These are phyloP conservation scores for Ceratobasidium sp. DNA, from an alignment of 1,284 basidiomycete genomes.

Conservation along the genomic window DNA sequence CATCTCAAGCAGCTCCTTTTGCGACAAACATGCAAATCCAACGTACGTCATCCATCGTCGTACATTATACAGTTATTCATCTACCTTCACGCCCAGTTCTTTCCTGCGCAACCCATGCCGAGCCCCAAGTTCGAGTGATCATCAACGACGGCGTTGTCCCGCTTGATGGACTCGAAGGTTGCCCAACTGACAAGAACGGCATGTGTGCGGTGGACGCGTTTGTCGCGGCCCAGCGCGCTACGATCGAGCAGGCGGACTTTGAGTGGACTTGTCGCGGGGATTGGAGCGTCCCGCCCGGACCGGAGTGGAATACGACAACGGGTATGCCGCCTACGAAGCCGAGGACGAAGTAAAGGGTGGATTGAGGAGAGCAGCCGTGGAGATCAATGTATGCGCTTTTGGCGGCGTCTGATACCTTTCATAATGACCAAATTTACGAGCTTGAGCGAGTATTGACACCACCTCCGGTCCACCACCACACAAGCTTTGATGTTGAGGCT, in stretches of 20 bases:
- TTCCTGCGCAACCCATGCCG: constrained; percentile 62
- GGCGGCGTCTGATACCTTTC: too few species aligned
- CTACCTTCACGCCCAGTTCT: constrained; percentile 67
- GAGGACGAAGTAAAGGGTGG: background rate
- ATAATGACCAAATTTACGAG: too few species aligned
- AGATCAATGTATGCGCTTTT: background rate
- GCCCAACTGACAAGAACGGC: constrained; percentile 76
- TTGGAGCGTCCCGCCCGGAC: constrained; percentile 65
- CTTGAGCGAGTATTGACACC: too few species aligned
- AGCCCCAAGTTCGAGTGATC: constrained; percentile 78
- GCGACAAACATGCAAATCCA: constrained; percentile 58
- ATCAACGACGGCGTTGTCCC: constrained; percentile 92
- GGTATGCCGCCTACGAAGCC: constrained; percentile 61
- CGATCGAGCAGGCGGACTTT: constrained; percentile 80
- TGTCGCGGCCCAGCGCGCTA: constrained; percentile 76
- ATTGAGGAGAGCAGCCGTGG: background rate
- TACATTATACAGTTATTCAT: constrained; percentile 13
- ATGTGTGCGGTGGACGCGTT: constrained; percentile 85
- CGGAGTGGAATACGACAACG: constrained; percentile 75
- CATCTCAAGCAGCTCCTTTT: constrained; percentile 68
- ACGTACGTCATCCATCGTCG: constrained; percentile 61
- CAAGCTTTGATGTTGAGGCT: too few species aligned
- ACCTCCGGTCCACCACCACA: too few species aligned
- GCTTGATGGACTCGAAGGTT: constrained; percentile 80
- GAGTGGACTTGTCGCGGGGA: constrained; percentile 80